Base-by-base conservation (phyloP, 2,329 filamentous ascomycete genomes). In the Teratosphaeria viscida region DNA sequence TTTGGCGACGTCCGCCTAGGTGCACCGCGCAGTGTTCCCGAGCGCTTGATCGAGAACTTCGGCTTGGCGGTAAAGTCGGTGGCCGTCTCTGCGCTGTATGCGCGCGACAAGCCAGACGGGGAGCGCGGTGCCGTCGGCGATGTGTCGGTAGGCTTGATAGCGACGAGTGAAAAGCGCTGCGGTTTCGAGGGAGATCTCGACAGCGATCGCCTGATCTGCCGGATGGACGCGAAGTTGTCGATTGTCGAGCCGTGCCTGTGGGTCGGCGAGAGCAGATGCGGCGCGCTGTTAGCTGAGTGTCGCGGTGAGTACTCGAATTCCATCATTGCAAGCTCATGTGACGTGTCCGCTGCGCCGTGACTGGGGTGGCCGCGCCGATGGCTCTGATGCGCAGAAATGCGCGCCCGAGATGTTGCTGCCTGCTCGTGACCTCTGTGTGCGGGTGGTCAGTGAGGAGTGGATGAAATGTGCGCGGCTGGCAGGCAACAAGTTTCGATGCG, bases 181-280 rank as follows among this genome's bases (percentile, higher is more conserved):
- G 78, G 79, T 73, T 94, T 95, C 34, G 92, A 96, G 11, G 92
- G 92, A n/a, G 92, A 96, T 68, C 91, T 84, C 60, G 92, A 96
- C 64, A 96, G 81, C 29, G 92, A 96, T 67, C 90, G 88, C 65
- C 92, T 84, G 60, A 96, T 80, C 68, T 90, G 89, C 70, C 90
- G 84, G 64, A 96, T 88, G 61, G 89, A 87, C 56, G 89, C 85
- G 62, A 88, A 87, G 64, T 90, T 85, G 77, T 95, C 89, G 68
- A 92, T 87, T 90, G 89, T 62, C 26, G 63, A 62, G 27, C 59
- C 62, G 59, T 68, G 69, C 11, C 66, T 65, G 57, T 73, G 70
- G 12, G 89, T 92, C 60, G 92, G 92, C 63, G 92, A 96, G 64
- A 90, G 86, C 68, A 96, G 81, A 70, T 94, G 90, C 68, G 95